These are phyloP conservation scores for Senna tora DNA, from an alignment of 306 rosid genomes.

Conservation along the genomic window DNA sequence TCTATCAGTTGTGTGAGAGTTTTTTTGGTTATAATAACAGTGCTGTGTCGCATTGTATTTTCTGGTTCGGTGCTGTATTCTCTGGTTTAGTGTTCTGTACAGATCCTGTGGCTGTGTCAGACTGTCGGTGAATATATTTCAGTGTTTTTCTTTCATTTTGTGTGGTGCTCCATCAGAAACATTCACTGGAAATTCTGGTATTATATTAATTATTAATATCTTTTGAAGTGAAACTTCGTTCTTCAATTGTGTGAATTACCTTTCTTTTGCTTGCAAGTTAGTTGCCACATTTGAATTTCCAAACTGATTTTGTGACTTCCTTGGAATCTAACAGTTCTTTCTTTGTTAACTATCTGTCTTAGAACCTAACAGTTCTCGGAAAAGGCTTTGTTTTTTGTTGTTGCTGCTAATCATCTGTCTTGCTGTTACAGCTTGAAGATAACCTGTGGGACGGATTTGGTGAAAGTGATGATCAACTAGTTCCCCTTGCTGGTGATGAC, in stretches of 20 bases:
- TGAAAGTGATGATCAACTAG: slow-evolving; percentile 55
- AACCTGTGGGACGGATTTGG: slow-evolving; percentile 62
- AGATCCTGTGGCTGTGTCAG: no score
- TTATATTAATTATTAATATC: neutral
- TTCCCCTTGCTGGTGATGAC: slow-evolving; percentile 49
- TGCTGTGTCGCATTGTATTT: no score
- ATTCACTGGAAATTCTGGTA: neutral
- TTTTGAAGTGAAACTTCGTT: neutral
- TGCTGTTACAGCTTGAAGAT: slow-evolving; percentile 67
- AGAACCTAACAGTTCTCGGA: no score
- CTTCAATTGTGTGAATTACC: neutral
- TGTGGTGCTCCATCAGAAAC: no score
- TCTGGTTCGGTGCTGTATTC: no score
- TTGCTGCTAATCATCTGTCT: slow-evolving; percentile 24
- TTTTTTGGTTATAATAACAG: no score
- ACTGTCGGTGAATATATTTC: no score
- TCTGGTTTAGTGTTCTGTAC: no score
- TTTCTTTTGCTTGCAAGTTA: neutral
- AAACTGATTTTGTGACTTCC: neutral
- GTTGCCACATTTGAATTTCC: neutral
- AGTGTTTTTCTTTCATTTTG: no score
- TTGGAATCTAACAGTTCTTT: neutral
- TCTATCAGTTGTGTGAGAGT: no score
- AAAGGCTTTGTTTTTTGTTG: no score
- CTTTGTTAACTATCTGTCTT: no score